These are phyloP conservation scores for Pholiota molesta DNA, from an alignment of 768 basidiomycete genomes.

Conservation along the genomic window DNA sequence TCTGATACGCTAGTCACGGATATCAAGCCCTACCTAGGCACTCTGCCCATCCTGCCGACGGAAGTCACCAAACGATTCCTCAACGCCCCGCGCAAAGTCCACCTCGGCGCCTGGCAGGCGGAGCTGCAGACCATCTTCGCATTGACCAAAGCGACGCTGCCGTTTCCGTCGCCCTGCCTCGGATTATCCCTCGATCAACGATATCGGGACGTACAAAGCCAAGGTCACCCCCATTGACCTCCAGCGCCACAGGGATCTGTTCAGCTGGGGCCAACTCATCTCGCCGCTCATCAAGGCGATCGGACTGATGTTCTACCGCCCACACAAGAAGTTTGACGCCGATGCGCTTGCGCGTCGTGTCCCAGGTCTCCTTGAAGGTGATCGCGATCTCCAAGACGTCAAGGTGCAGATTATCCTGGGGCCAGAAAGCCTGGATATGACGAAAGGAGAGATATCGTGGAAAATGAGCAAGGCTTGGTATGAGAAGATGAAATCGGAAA, in stretches of 20 bases:
- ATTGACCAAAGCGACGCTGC: neutral
- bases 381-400: neutral
- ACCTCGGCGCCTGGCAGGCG: slow-evolving; percentile 10
- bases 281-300: slow-evolving; percentile 13
- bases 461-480: slow-evolving; percentile 22
- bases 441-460: slow-evolving; percentile 16
- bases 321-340: slow-evolving; percentile 1
- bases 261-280: neutral
- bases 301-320: slow-evolving; percentile 17
- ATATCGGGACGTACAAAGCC: slow-evolving; percentile 8
- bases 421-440: slow-evolving; percentile 10
- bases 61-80: neutral
- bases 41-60: slow-evolving; percentile 10
- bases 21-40: slow-evolving; percentile 6
- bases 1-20: slow-evolving; percentile 11
- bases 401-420: slow-evolving; percentile 14
- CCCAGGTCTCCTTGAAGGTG: slow-evolving; percentile 12
- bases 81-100: slow-evolving; percentile 2
- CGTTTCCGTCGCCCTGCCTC: slow-evolving; percentile 8
- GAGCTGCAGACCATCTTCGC: slow-evolving; percentile 13
- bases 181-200: slow-evolving; percentile 4
- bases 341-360: slow-evolving; percentile 6
- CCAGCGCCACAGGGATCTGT: neutral
- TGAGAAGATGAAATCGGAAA: slow-evolving; percentile 20
- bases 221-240: neutral